Conservation (phyloP, 116 monocot genomes). For the Cymodocea nodosa region DNA sequence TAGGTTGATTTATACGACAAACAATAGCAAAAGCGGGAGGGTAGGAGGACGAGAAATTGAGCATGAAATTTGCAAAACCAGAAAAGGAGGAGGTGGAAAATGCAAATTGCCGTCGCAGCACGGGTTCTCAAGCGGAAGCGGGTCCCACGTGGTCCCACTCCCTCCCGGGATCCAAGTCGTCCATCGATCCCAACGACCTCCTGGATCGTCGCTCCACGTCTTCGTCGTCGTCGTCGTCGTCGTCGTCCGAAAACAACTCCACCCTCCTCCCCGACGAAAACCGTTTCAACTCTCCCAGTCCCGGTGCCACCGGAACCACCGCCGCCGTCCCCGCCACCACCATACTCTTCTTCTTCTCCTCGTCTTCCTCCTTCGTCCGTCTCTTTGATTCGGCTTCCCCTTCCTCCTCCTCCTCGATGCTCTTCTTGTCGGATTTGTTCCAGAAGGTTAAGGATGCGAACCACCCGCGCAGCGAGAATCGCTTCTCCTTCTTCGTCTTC, state of each 20-base stretch:
- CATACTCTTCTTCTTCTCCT: too few relatives aligned
- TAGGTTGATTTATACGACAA: too few relatives aligned
- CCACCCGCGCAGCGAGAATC: slow-evolving; percentile 3
- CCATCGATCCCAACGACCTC: slow-evolving; percentile 1
- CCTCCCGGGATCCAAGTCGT: background rate
- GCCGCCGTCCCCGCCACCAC: too few relatives aligned
- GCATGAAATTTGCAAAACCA: too few relatives aligned
- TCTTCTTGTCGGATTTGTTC: background rate
- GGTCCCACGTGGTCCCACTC: background rate
- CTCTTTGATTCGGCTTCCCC: background rate
- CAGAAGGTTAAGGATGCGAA: slow-evolving; percentile 14
- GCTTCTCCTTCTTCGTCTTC: background rate
- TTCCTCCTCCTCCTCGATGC: too few relatives aligned
- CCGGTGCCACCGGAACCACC: slow-evolving; percentile 4
- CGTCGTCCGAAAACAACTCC: slow-evolving; percentile 15
- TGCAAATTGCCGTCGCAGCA: too few relatives aligned
- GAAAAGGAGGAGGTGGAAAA: too few relatives aligned
- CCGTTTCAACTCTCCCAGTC: slow-evolving; percentile 21
- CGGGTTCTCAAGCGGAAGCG: too few relatives aligned
- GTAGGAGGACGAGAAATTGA: too few relatives aligned
- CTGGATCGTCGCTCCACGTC: slow-evolving; percentile 10
- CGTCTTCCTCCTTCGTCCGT: too few relatives aligned
- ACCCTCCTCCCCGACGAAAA: slow-evolving; percentile 32
- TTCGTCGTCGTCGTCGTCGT: slow-evolving; percentile 1
- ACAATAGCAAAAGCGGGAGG: background rate